These are phyloP conservation scores for Penicillium psychrofluorescens DNA, from an alignment of 495 filamentous ascomycete genomes.

Conservation along the genomic window DNA sequence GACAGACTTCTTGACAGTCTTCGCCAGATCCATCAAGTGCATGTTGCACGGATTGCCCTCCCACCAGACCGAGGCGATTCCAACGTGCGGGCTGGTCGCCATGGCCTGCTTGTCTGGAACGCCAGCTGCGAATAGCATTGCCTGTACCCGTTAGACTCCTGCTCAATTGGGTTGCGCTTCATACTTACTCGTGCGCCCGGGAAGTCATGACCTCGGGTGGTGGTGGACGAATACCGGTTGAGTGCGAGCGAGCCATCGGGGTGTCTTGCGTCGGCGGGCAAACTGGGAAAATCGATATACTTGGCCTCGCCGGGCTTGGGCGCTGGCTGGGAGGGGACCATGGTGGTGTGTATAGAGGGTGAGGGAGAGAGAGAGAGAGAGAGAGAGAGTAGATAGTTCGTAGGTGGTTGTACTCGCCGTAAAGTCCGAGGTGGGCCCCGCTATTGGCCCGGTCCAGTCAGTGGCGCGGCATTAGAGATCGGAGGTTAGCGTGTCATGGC, in stretches of 20 bases:
- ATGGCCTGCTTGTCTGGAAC: slow-evolving; percentile 78
- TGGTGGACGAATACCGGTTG: slow-evolving; percentile 64
- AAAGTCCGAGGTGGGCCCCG: slow-evolving; percentile 19
- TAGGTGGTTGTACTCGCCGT: slow-evolving; percentile 7
- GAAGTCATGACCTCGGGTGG: slow-evolving; percentile 82
- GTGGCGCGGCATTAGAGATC: slow-evolving; percentile 9
- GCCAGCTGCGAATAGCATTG: slow-evolving; percentile 94
- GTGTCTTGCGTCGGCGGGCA: slow-evolving; percentile 48
- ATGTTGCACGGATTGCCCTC: slow-evolving; percentile 91
- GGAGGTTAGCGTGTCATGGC: slow-evolving; percentile 20
- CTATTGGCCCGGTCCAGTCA: slow-evolving; percentile 12
- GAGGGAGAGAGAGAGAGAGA: neutral
- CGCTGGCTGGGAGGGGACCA: slow-evolving; percentile 21
- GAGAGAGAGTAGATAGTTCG: neutral
- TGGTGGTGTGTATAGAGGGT: slow-evolving; percentile 1
- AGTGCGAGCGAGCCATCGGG: slow-evolving; percentile 56
- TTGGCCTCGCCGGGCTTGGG: slow-evolving; percentile 35
- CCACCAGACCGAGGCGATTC: slow-evolving; percentile 91
- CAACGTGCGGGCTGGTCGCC: slow-evolving; percentile 87
- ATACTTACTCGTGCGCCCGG: slow-evolving; percentile 77
- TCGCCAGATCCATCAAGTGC: slow-evolving; percentile 75
- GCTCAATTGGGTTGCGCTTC: neutral
- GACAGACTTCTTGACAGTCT: slow-evolving; percentile 79
- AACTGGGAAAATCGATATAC: slow-evolving; percentile 55
- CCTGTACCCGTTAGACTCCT: slow-evolving; percentile 38